Percentiles rank a stretch among this genome's conserved stretches.
Evolutionary conservation across 495 filamentous ascomycete species (phyloP).

Genomic region (Tuber magnatum): DNA sequence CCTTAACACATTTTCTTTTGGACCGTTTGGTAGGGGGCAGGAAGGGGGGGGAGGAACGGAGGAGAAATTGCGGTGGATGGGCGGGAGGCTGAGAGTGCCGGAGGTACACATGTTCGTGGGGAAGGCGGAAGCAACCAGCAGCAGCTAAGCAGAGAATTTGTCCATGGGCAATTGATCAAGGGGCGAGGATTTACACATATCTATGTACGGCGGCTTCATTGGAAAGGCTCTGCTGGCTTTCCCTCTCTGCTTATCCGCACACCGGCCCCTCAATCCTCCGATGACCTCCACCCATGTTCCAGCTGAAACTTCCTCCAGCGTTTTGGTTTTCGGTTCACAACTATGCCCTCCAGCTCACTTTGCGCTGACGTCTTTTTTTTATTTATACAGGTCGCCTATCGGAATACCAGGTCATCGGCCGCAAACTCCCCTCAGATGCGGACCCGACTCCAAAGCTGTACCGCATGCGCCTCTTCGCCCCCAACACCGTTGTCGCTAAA

Average conservation of each 20-base stretch:
- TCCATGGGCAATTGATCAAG: neutral
- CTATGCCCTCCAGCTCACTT: neutral
- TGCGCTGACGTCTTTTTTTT: conserved; percentile 8
- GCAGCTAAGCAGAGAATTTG: conserved; percentile 7
- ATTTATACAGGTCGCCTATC: conserved; percentile 70
- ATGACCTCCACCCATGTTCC: conserved; percentile 14
- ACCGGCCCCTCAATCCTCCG: conserved; percentile 13
- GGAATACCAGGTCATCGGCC: conserved; percentile 99
- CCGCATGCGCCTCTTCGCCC: conserved; percentile 99
- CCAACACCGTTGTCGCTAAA: conserved; percentile 95
- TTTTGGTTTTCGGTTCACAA: neutral
- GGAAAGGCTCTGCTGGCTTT: conserved; percentile 9
- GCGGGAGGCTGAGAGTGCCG: conserved; percentile 4
- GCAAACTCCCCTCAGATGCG: conserved; percentile 91
- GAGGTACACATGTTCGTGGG: neutral
- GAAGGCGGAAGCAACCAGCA: conserved; percentile 4
- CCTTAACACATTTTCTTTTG: conserved; percentile 41
- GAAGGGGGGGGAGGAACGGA: conserved; percentile 14
- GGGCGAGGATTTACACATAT: conserved; percentile 1
- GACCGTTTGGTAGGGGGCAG: conserved; percentile 11
- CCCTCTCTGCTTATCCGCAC: conserved; percentile 14
- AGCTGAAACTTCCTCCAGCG: conserved; percentile 4
- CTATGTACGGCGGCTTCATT: conserved; percentile 1
- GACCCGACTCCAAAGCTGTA: conserved; percentile 96
- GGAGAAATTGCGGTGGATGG: conserved; percentile 14